Evolutionary conservation across 169 alveolate species (phyloP), one percentile per base, ranked within the genome.

Genomic region (Plasmodium billcollinsi): DNA sequence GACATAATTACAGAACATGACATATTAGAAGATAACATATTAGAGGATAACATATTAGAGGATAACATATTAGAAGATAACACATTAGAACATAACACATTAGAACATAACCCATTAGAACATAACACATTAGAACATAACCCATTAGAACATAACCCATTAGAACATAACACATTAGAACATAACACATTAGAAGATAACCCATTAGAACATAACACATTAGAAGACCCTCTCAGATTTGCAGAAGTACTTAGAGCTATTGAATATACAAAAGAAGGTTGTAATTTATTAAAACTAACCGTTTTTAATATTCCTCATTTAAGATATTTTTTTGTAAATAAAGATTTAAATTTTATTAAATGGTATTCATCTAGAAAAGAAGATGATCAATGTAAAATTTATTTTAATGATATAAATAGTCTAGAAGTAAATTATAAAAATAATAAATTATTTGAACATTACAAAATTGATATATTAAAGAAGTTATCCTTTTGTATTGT

Each of bases 191-290:
- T 20, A 0, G 14, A 62, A 5, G 20, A 4, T 8, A 18, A 20
- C 11, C 12, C 15, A 14, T 21, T 20, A 0, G 62, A n/a, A 21
- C 0, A 61, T 8, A 74, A 74, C 2, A 52, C 43, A 52, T 24
- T 78, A 5, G 54, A 50, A 12, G 5, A 49, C 20, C 76, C 89
- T 1, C 66, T 78, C 1, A 78, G 50, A 11, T 78, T 78, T 45
- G 58, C 80, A 0, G 74, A 78, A 45, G 89, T 66, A 1, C 29
- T 63, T 15, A 78, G 78, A 15, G 89, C 89, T 33, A 78, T 78
- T 8, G 89, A 78, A 59, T 78, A 59, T 70, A 49, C 78, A 65
- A 78, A 78, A 43, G 89, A 78, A 78, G 89, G 89, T 50, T 26
- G 78, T 1, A 78, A 78, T 20, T 70, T 78, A 47, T 45, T 78